Evolutionary conservation across 108 stramenopile species (phyloP).

Genomic region (Nannochloropsis salina): DNA sequence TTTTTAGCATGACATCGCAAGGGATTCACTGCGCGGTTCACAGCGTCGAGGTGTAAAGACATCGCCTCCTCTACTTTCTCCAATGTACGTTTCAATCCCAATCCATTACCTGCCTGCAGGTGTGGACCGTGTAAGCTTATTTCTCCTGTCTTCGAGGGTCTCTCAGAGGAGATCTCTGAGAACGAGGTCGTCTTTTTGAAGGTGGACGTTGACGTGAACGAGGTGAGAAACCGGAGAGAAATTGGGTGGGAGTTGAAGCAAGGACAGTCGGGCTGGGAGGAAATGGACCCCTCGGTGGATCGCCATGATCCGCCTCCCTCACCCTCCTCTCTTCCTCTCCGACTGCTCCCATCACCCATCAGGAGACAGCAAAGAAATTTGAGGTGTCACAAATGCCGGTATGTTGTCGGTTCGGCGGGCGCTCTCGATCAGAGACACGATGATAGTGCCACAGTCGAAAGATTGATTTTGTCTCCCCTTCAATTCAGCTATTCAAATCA

Average conservation of each 20-base stretch:
- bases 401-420: neutral
- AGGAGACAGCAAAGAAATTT: neutral
- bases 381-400: conserved; percentile 13
- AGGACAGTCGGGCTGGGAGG: neutral
- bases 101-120: neutral
- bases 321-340: neutral
- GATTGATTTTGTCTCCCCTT: too few relatives aligned
- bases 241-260: neutral
- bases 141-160: neutral
- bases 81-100: neutral
- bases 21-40: too few relatives aligned
- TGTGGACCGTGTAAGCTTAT: neutral
- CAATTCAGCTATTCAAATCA: too few relatives aligned
- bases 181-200: neutral
- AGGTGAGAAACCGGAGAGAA: neutral
- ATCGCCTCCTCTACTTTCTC: too few relatives aligned
- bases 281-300: neutral
- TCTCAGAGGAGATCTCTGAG: neutral
- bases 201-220: conserved; percentile 1
- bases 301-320: neutral
- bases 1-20: too few relatives aligned
- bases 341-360: neutral
- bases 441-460: too few relatives aligned
- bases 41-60: too few relatives aligned
- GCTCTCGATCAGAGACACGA: too few relatives aligned